A percentile compares a stretch with the other conserved stretches of the same genome.
Conservation (phyloP, 2,329 filamentous ascomycete genomes). For the Apiospora saccharicola region DNA sequence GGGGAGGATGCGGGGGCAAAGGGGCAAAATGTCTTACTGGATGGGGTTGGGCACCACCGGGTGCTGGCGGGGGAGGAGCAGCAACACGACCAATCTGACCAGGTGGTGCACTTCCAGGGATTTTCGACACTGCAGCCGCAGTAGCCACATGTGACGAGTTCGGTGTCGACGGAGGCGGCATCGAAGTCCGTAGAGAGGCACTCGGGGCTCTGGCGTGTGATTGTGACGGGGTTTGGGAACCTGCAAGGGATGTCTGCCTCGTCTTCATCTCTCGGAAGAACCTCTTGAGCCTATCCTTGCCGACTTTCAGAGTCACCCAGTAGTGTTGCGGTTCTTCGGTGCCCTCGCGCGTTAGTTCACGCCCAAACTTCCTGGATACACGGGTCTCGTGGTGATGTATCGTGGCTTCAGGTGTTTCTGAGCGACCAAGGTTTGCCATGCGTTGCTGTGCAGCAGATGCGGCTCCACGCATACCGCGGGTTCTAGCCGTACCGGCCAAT, state of each 20-base stretch:
- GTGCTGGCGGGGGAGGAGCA: constrained; percentile 67
- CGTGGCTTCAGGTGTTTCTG: constrained; percentile 84
- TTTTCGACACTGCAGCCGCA: constrained; percentile 28
- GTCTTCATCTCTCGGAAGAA: constrained; percentile 62
- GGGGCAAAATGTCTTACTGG: constrained; percentile 61
- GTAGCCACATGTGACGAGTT: constrained; percentile 35
- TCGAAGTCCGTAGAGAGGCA: constrained; percentile 43
- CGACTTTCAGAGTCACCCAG: constrained; percentile 78
- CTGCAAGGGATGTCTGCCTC: constrained; percentile 50
- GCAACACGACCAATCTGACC: constrained; percentile 72
- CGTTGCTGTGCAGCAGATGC: constrained; percentile 86
- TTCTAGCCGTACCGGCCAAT: constrained; percentile 81
- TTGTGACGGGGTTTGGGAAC: constrained; percentile 53
- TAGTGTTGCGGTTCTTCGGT: constrained; percentile 76
- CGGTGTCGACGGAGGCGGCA: constrained; percentile 45
- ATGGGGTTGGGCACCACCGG: constrained; percentile 58
- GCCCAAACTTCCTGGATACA: constrained; percentile 66
- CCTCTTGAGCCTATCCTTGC: constrained; percentile 74
- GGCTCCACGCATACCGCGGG: constrained; percentile 87
- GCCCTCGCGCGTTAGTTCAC: constrained; percentile 75
- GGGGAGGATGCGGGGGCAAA: constrained; percentile 23
- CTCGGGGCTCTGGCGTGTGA: constrained; percentile 58
- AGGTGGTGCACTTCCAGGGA: constrained; percentile 47
- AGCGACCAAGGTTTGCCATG: constrained; percentile 82
- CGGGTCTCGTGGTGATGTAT: constrained; percentile 77